Evolutionary conservation across 2,329 filamentous ascomycete species (phyloP).

Genomic region (Penicillium janthinellum): DNA sequence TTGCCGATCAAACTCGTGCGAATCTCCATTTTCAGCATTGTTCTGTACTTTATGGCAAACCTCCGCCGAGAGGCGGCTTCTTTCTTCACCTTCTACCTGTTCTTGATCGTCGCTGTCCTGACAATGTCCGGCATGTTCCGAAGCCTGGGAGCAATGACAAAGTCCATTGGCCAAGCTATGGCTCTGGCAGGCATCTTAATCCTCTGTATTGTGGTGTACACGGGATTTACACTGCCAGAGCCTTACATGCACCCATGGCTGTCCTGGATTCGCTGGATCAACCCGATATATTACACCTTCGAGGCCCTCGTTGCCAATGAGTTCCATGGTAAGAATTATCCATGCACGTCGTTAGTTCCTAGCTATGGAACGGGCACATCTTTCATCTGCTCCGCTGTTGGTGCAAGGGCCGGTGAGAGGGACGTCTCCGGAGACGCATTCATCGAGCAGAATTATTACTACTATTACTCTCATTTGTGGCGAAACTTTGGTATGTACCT

Average conservation of each 20-base stretch:
- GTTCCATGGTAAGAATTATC: conserved; percentile 30
- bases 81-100: conserved; percentile 79
- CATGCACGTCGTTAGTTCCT: conserved; percentile 24
- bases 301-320: conserved; percentile 36
- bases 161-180: conserved; percentile 52
- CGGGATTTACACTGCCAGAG: conserved; percentile 43
- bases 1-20: conserved; percentile 78
- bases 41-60: conserved; percentile 84
- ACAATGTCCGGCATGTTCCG: conserved; percentile 60
- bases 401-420: conserved; percentile 54
- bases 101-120: conserved; percentile 29
- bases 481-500: conserved; percentile 58
- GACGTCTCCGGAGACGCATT: conserved; percentile 63
- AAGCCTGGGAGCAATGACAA: conserved; percentile 49
- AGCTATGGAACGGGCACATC: conserved; percentile 19
- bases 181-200: conserved; percentile 47
- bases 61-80: conserved; percentile 70
- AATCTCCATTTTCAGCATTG: conserved; percentile 72
- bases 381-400: conserved; percentile 35
- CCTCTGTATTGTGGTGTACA: conserved; percentile 36
- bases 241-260: conserved; percentile 54
- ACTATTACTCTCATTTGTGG: conserved; percentile 64
- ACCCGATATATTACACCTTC: conserved; percentile 37
- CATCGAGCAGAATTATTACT: conserved; percentile 56
- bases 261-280: conserved; percentile 42